Conservation (phyloP, 1,139 yeast species). For the Pichia kudriavzevii region DNA sequence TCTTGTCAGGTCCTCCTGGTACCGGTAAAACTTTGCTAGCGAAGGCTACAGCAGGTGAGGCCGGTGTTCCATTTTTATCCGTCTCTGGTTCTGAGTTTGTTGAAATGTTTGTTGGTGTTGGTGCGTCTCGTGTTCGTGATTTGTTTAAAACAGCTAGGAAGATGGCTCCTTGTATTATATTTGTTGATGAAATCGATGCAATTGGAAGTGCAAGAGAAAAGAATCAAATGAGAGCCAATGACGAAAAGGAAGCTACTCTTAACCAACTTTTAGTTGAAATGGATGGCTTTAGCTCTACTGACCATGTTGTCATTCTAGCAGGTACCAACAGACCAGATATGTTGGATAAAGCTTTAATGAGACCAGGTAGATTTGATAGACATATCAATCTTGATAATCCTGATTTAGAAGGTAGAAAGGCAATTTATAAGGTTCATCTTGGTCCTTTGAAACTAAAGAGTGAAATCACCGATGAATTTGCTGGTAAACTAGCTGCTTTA, state of each 20-base stretch:
- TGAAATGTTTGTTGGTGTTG: constrained; percentile 98
- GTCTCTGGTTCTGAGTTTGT: constrained; percentile 98
- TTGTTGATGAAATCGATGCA: constrained; percentile 81
- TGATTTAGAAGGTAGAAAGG: constrained; percentile 71
- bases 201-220: constrained; percentile 69
- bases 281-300: constrained; percentile 74
- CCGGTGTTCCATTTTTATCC: constrained; percentile 72
- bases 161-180: constrained; percentile 73
- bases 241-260: constrained; percentile 73
- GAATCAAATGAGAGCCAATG: constrained; percentile 55
- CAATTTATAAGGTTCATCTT: constrained; percentile 64
- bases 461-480: constrained; percentile 48
- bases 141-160: constrained; percentile 72
- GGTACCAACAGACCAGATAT: constrained; percentile 82
- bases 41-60: constrained; percentile 82
- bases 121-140: constrained; percentile 86
- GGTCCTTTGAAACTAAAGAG: constrained; percentile 44
- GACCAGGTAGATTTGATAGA: constrained; percentile 84
- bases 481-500: constrained; percentile 67
- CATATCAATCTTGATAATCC: constrained; percentile 69
- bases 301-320: constrained; percentile 73
- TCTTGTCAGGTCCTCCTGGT: constrained; percentile 80
- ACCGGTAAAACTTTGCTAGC: constrained; percentile 79
- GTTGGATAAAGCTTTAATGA: constrained; percentile 64
- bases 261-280: constrained; percentile 76